Base-by-base conservation (phyloP, 148 eudicot species). In the Camellia granthamiana region DNA sequence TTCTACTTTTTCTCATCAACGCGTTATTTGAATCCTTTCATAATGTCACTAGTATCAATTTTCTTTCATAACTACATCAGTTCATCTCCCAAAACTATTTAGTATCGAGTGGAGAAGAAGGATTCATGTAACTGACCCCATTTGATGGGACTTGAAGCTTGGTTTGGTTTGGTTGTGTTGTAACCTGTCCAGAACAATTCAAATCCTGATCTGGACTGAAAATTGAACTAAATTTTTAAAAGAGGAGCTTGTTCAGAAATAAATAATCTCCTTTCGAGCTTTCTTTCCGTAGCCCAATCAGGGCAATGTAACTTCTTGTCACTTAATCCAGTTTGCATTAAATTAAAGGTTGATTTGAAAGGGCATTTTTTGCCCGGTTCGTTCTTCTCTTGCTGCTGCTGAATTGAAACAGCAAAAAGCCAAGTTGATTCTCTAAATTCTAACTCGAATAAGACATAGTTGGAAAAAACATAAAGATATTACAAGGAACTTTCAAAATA, bases 301-400 rank as follows among this genome's bases (percentile, higher is more conserved):
- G 30, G 23, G 54, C 7, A 70, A 19, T 18, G 15, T 47, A 47
- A 47, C 10, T 47, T 46, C 46, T n/a, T 44, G 38, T n/a, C 73
- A 69, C 38, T 12, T 3, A 15, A 3, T 19, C 74, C 55, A 47
- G 30, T 10, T 70, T 70, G n/a, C 18, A 70, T 70, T 30, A n/a
- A 70, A 70, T n/a, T 70, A 12, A 70, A 70, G 74, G n/a, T 19
- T 47, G 42, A 70, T 70, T 3, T 69, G 43, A 13, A n/a, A 47
- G 9, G 55, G 54, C 30, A 23, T 69, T 44, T 6, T 69, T 69
- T 51, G n/a, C 19, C 15, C 7, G 52, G 42, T 42, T 43, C 7
- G 52, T 51, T 16, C 51, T 51, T 69, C 38, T 30, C 38, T 30
- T 30, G 38, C 38, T 30, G 38, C 38, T 30, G 38, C 38, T 30